These are phyloP conservation scores for Byssoonygena ceratinophila DNA, from an alignment of 2,329 filamentous ascomycete genomes.

Conservation along the genomic window DNA sequence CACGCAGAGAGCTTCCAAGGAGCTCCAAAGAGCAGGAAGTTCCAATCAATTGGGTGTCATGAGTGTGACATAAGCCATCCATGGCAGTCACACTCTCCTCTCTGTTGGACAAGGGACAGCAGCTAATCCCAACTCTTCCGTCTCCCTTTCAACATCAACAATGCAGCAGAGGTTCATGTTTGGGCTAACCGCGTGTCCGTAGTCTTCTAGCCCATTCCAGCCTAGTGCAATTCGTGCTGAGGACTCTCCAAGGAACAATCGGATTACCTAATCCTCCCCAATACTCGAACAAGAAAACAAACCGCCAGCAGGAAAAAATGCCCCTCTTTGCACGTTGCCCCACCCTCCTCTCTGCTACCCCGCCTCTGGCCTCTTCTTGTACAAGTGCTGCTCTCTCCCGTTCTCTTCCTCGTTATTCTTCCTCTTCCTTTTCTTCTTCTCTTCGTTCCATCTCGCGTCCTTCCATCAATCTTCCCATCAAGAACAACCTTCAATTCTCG, in stretches of 20 bases:
- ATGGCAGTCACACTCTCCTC: too few species aligned
- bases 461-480: slow-evolving; percentile 30
- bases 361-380: slow-evolving; percentile 12
- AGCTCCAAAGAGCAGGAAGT: neutral
- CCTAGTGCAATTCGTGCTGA: slow-evolving; percentile 4
- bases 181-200: slow-evolving; percentile 5
- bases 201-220: neutral
- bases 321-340: slow-evolving; percentile 19
- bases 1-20: neutral
- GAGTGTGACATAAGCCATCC: too few species aligned
- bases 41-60: neutral
- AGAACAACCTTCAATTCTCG: slow-evolving; percentile 23
- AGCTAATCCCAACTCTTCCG: neutral
- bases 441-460: slow-evolving; percentile 20
- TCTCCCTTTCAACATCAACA: neutral
- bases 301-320: slow-evolving; percentile 13
- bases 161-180: neutral
- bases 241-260: too few species aligned
- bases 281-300: slow-evolving; percentile 5
- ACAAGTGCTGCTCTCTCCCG: slow-evolving; percentile 9
- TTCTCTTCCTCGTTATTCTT: slow-evolving; percentile 20
- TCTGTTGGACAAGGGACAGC: too few species aligned
- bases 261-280: neutral
- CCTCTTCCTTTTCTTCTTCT: slow-evolving; percentile 15
- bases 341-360: slow-evolving; percentile 18